Evolutionary conservation across 2,329 filamentous ascomycete genomes (phyloP), one percentile per base, ranked within the genome.

Genomic region (Talaromyces sp.): DNA sequence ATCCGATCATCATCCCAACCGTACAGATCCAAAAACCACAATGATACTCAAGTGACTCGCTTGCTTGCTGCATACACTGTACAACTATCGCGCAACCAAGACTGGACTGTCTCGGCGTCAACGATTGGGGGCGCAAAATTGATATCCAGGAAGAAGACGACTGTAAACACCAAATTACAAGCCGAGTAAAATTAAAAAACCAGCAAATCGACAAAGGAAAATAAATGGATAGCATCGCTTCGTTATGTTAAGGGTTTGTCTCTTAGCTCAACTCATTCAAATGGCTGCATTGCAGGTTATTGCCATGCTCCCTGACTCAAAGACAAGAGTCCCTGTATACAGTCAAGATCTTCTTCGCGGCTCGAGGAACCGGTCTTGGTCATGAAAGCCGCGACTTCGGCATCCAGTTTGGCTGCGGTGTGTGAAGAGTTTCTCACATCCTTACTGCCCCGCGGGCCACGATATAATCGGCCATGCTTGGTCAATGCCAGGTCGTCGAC

Each of bases 261-360:
- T 58, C n/a, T 31, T 31, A 31, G 27, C 27, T 43, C 22, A 33
- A 27, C n/a, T 59, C 35, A 59, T 31, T 59, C 22, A 19, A 59
- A 43, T 22, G 37, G n/a, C 35, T 22, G 27, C 11, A 41, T 16
- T 41, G 27, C n/a, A 19, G 24, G 43, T 85, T 78, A 90, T 73
- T 87, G 85, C 93, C 93, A 97, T 73, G 92, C 92, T n/a, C 93
- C 94, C 79, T 96, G 91, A 72, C 92, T 96, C 54, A 98, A 83
- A 60, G 91, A 94, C 68, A 97, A 77, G 68, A 98, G 79, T n/a
- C 92, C 92, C 63, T 94, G 92, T 56, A 97, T 89, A 73, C 92
- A 96, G 74, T 96, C 92, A 76, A 96, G 83, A 74, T 97, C 94
- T 64, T 88, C 86, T 74, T 87, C 89, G 78, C 92, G 92, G 73